These are phyloP conservation scores for Diaporthe citrichinensis DNA, from an alignment of 2,329 filamentous ascomycete genomes.

Conservation along the genomic window DNA sequence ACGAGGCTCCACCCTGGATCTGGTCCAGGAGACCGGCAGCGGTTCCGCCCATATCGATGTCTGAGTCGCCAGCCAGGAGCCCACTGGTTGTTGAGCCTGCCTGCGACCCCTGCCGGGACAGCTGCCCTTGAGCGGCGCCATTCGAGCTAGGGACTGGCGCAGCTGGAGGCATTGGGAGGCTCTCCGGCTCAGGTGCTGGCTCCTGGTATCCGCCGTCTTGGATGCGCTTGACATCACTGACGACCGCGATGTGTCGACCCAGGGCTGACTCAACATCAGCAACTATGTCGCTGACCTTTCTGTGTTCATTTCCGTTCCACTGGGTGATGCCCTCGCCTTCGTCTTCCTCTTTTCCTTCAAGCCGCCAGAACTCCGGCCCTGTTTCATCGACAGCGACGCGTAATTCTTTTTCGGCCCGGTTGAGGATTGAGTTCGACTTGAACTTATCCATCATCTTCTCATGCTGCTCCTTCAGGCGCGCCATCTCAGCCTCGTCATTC, in stretches of 20 bases:
- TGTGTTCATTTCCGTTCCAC: slow-evolving; percentile 59
- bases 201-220: slow-evolving; percentile 85
- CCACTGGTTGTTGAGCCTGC: slow-evolving; percentile 70
- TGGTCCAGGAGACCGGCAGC: slow-evolving; percentile 77
- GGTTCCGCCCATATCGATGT: slow-evolving; percentile 76
- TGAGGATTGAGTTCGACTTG: slow-evolving; percentile 77
- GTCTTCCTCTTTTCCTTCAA: slow-evolving; percentile 70
- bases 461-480: slow-evolving; percentile 86
- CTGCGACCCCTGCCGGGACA: slow-evolving; percentile 69
- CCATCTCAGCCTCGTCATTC: slow-evolving; percentile 84
- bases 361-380: slow-evolving; percentile 72
- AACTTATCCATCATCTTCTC: slow-evolving; percentile 81
- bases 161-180: slow-evolving; percentile 48
- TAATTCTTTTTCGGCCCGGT: slow-evolving; percentile 82
- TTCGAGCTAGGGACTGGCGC: slow-evolving; percentile 43
- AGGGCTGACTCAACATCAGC: slow-evolving; percentile 79
- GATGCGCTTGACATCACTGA: slow-evolving; percentile 77
- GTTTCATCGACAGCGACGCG: slow-evolving; percentile 74
- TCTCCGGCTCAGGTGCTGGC: slow-evolving; percentile 61
- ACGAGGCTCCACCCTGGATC: slow-evolving; percentile 74
- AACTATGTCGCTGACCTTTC: slow-evolving; percentile 80
- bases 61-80: slow-evolving; percentile 70
- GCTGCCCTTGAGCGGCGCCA: slow-evolving; percentile 44
- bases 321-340: slow-evolving; percentile 62
- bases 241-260: slow-evolving; percentile 75